Conservation (phyloP, 202 grass and related monocot genomes). For the Miscanthus sacchariflorus region DNA sequence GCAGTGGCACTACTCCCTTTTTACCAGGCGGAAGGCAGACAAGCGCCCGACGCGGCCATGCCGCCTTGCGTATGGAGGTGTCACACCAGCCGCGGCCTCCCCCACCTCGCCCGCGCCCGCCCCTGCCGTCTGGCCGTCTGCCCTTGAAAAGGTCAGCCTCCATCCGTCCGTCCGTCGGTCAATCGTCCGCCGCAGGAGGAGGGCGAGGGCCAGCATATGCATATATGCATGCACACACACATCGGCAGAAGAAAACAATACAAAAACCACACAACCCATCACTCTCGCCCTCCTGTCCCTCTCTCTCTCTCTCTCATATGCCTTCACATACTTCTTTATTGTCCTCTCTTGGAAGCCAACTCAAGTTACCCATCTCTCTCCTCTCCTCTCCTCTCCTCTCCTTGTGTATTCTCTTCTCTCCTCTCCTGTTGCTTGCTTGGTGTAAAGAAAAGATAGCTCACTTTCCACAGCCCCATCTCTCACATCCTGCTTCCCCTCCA, state of each 20-base stretch:
- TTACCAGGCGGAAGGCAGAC: conserved; percentile 45
- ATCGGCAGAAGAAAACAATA: conserved; percentile 35
- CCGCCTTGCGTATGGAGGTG: conserved; percentile 68
- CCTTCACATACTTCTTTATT: conserved; percentile 65
- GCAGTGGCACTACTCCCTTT: too few species aligned
- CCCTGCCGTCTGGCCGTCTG: not conserved
- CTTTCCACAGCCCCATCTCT: conserved; percentile 53
- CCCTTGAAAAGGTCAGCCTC: conserved; percentile 63
- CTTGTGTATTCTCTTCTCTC: not conserved
- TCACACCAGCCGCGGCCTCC: conserved; percentile 26
- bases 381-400: not conserved
- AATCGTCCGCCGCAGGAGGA: not conserved
- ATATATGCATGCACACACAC: conserved; percentile 29
- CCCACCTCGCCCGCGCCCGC: not conserved
- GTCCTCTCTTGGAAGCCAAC: conserved; percentile 64
- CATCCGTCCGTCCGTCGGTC: conserved; percentile 39
- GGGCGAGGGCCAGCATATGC: not conserved
- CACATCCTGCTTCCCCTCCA: conserved; percentile 72
- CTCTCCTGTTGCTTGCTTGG: conserved; percentile 45
- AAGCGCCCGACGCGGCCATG: conserved; percentile 59
- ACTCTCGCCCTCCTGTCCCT: conserved; percentile 33
- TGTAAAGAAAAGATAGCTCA: conserved; percentile 58
- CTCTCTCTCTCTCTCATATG: conserved; percentile 35
- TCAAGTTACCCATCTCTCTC: conserved; percentile 54
- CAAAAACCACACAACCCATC: conserved; percentile 42